These are phyloP conservation scores for Caryopteris hybrid DNA, from an alignment of 305 asterid genomes.

Conservation along the genomic window DNA sequence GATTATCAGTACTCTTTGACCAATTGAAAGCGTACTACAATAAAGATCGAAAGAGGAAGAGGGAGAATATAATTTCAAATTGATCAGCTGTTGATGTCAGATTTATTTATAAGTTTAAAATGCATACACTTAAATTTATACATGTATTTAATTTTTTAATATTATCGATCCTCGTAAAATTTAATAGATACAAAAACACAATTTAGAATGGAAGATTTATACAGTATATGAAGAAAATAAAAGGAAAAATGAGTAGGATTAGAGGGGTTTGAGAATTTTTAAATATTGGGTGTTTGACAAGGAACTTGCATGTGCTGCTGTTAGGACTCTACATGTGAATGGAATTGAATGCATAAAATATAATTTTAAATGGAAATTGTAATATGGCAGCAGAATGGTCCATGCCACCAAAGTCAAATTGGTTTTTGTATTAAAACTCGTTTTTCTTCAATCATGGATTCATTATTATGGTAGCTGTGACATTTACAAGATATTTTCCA, in stretches of 20 bases:
- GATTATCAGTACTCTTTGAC: too few relatives aligned
- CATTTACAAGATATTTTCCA: background rate
- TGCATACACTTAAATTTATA: too few relatives aligned
- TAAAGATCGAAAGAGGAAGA: too few relatives aligned
- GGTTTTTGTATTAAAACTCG: constrained; percentile 12
- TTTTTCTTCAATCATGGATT: constrained; percentile 16
- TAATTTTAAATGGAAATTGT: constrained; percentile 2
- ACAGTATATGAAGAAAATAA: too few relatives aligned
- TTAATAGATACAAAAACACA: too few relatives aligned
- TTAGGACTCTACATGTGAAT: constrained; percentile 37
- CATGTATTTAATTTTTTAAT: too few relatives aligned
- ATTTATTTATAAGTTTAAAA: too few relatives aligned
- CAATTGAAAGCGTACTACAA: too few relatives aligned
- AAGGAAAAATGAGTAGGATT: background rate
- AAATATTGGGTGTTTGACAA: constrained; percentile 21
- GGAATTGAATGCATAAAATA: constrained; percentile 28
- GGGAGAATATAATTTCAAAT: too few relatives aligned
- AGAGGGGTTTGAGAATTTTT: background rate
- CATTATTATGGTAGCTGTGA: background rate
- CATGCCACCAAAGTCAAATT: constrained; percentile 34
- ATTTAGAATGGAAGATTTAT: too few relatives aligned
- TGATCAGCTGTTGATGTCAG: too few relatives aligned
- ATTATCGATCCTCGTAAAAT: too few relatives aligned
- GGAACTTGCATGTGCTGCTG: constrained; percentile 41
- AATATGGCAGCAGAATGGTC: constrained; percentile 10